Evolutionary conservation across 768 basidiomycete species (phyloP).

Genomic region (Dendrothele bispora): DNA sequence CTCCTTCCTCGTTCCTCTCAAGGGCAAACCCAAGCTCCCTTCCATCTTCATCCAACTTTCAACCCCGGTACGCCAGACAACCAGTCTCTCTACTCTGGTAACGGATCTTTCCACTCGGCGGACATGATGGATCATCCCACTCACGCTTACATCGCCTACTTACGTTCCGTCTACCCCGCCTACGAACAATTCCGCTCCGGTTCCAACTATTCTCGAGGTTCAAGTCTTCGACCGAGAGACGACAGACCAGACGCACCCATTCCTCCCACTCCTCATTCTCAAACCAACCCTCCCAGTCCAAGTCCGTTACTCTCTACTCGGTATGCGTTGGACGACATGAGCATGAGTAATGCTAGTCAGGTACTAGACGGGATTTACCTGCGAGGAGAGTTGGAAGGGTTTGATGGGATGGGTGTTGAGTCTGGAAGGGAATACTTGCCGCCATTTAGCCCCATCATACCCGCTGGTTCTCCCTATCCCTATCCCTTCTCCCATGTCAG

Average conservation of each 20-base stretch:
- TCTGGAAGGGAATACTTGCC: conserved; percentile 35
- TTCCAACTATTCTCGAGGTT: no score
- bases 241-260: conserved; percentile 79
- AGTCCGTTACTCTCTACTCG: conserved; percentile 60
- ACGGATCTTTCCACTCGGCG: conserved; percentile 47
- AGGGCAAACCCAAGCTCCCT: conserved; percentile 20
- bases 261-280: conserved; percentile 77
- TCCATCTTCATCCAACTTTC: conserved; percentile 19
- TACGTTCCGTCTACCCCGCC: conserved; percentile 55
- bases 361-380: no score
- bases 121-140: conserved; percentile 62
- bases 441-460: conserved; percentile 52
- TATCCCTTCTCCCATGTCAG: conserved; percentile 76
- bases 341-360: no score
- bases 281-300: conserved; percentile 72
- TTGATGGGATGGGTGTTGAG: no score
- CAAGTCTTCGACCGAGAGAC: no score
- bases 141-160: conserved; percentile 57
- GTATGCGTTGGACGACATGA: no score
- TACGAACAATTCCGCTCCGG: no score
- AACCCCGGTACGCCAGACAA: conserved; percentile 20
- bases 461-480: conserved; percentile 76
- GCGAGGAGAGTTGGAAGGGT: no score
- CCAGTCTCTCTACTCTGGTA: conserved; percentile 34
- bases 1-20: conserved; percentile 46